Base-by-base conservation (phyloP, 805 yeast species). In the Wickerhamomyces bovis region DNA sequence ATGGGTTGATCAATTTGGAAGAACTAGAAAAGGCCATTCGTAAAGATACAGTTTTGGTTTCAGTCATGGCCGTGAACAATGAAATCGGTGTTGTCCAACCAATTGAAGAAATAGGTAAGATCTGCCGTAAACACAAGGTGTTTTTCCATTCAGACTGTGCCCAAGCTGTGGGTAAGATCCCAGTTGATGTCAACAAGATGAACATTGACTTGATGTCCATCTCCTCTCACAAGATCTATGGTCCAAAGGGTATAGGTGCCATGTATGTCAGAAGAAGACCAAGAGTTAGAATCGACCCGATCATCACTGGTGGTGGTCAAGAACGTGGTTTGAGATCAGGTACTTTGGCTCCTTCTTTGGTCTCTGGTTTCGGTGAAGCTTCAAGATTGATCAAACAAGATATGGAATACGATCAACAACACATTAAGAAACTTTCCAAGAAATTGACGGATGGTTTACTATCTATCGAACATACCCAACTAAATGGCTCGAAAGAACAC, bases 61-160 rank as follows among this genome's bases (percentile, higher is more conserved):
- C 96, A 15, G 75, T 92, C 38, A 94, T 94, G 99, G 92, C 96
- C 25, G 99, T 94, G 42, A 94, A 94, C 72, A 94, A 94, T 68
- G 99, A 94, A 73, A 94, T 94, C 58, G 99, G 99, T 47, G 98
- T 94, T 39, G 80, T 89, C 61, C 99, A 94, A 73, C 98, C 98
- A 11, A 71, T 94, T 48, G 94, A 88, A 60, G 96, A 89, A 66
- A 94, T 94, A 58, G 99, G 99, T 42, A 69, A 73, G 46, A 73
- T 94, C 47, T 94, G 99, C 70, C 78, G 90, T 54, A 77, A 81
- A 56, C 74, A 88, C 64, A 94, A 94, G 71, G 85, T 94, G 38
- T 94, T 90, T 62, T 94, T 94, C 83, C 99, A 94, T 70, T 84
- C 98, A 11, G 99, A 94, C 64, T 95, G 86, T 47, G 99, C 99